phyloP scores from a whole-genome alignment of 805 yeast genomes.

The Yarrowia keelungensis region DNA sequence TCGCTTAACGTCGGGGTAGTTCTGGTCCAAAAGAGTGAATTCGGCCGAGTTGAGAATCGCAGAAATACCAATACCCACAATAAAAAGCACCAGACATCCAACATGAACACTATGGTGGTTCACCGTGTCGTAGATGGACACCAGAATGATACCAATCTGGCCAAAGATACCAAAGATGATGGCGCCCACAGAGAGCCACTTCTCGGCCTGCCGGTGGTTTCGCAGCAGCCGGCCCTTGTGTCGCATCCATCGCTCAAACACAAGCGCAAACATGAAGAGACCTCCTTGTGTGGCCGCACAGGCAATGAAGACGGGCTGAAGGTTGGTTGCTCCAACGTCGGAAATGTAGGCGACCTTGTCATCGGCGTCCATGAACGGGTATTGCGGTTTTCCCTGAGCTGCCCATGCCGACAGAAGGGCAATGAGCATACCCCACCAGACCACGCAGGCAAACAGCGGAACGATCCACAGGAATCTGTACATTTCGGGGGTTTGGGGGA shows the following conservation, averaged over 20 bases:
- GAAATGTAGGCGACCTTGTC: slow-evolving; percentile 70
- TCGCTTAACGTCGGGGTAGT: slow-evolving; percentile 50
- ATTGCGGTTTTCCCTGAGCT: slow-evolving; percentile 76
- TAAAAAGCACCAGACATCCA: slow-evolving; percentile 75
- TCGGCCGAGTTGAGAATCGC: slow-evolving; percentile 56
- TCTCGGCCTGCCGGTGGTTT: slow-evolving; percentile 56
- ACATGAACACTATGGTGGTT: slow-evolving; percentile 60
- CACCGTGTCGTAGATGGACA: slow-evolving; percentile 74
- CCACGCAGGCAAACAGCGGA: slow-evolving; percentile 69
- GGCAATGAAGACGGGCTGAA: slow-evolving; percentile 82
- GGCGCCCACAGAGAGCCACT: slow-evolving; percentile 54
- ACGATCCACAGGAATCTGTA: slow-evolving; percentile 51
- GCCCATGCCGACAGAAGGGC: slow-evolving; percentile 83
- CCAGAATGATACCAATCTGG: slow-evolving; percentile 74
- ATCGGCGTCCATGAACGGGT: slow-evolving; percentile 58
- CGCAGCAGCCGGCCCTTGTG: slow-evolving; percentile 63
- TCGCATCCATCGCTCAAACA: slow-evolving; percentile 69
- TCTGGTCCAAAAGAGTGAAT: slow-evolving; percentile 57
- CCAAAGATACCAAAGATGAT: slow-evolving; percentile 62
- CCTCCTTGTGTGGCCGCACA: slow-evolving; percentile 81
- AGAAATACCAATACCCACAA: slow-evolving; percentile 67
- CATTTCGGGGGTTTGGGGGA: neutral
- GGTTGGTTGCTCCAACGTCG: slow-evolving; percentile 85
- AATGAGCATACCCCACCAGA: slow-evolving; percentile 92
- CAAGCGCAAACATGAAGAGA: slow-evolving; percentile 67